A percentile compares a stretch with the other conserved stretches of the same genome.
Conservation (phyloP, 371 early-diverging fungal genomes). For the Neoconidiobolus thromboides region DNA sequence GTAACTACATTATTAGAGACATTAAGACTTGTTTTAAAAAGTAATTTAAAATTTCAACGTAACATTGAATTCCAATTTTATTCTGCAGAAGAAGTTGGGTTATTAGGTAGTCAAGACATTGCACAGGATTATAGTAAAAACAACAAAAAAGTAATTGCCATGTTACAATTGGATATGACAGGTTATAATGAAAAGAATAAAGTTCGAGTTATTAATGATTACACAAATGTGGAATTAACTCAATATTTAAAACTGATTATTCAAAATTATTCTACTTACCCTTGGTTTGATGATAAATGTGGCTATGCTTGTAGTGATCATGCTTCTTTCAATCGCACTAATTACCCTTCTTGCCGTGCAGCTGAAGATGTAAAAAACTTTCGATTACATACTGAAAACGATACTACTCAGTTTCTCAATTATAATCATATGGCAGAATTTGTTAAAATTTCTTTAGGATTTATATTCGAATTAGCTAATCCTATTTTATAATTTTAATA, state of each 20-base stretch:
- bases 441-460: constrained; percentile 58
- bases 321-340: constrained; percentile 71
- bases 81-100: constrained; percentile 74
- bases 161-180: constrained; percentile 65
- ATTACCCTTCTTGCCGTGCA: constrained; percentile 60
- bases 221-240: constrained; percentile 44
- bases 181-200: constrained; percentile 46
- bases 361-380: constrained; percentile 41
- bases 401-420: constrained; percentile 44
- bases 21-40: constrained; percentile 44
- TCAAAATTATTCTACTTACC: not conserved
- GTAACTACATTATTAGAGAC: constrained; percentile 73
- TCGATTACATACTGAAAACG: constrained; percentile 48
- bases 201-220: constrained; percentile 64
- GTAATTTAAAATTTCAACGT: constrained; percentile 48
- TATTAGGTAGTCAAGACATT: constrained; percentile 73
- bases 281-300: constrained; percentile 19
- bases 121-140: constrained; percentile 39
- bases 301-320: constrained; percentile 68
- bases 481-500: not conserved
- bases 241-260: constrained; percentile 1
- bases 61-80: constrained; percentile 94
- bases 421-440: constrained; percentile 74
- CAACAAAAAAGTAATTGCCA: constrained; percentile 39
- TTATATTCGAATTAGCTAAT: constrained; percentile 54